phyloP scores from a whole-genome alignment of 192 early-diverging fungal genomes.

The Podochytrium sp. region DNA sequence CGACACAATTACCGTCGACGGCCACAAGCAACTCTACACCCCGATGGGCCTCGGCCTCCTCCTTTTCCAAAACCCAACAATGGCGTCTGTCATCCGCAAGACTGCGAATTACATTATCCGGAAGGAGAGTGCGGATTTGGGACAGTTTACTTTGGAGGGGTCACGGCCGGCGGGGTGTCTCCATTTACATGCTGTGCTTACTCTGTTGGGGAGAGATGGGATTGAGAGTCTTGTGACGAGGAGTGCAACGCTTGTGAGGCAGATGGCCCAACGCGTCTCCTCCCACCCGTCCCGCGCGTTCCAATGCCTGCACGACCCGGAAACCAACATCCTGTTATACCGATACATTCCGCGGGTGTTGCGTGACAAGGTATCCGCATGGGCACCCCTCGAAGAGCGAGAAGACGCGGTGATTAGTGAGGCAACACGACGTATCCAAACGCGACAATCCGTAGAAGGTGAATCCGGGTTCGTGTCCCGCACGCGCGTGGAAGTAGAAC shows the following conservation, averaged over 20 bases:
- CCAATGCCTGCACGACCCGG: conserved; percentile 50
- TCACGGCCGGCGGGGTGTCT: conserved; percentile 55
- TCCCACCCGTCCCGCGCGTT: conserved; percentile 44
- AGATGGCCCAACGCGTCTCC: conserved; percentile 46
- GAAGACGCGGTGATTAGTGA: conserved; percentile 40
- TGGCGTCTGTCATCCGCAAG: conserved; percentile 51
- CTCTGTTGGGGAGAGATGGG: conserved; percentile 55
- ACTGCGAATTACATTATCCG: conserved; percentile 62
- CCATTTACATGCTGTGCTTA: conserved; percentile 56
- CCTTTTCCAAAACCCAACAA: conserved; percentile 44
- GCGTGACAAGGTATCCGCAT: conserved; percentile 42
- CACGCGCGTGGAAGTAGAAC: conserved; percentile 35
- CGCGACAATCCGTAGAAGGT: conserved; percentile 17
- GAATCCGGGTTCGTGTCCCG: conserved; percentile 49
- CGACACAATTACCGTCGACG: conserved; percentile 62
- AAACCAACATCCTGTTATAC: conserved; percentile 57
- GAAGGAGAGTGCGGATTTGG: conserved; percentile 51
- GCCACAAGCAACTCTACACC: conserved; percentile 66
- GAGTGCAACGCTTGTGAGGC: conserved; percentile 48
- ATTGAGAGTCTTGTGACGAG: conserved; percentile 59
- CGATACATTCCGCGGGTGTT: conserved; percentile 49
- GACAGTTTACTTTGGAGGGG: conserved; percentile 61
- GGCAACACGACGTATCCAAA: conserved; percentile 43
- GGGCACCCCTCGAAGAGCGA: conserved; percentile 27
- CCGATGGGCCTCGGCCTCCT: conserved; percentile 61